Base-by-base conservation (phyloP, 257 asterid genomes). In the Solanum peruvianum region DNA sequence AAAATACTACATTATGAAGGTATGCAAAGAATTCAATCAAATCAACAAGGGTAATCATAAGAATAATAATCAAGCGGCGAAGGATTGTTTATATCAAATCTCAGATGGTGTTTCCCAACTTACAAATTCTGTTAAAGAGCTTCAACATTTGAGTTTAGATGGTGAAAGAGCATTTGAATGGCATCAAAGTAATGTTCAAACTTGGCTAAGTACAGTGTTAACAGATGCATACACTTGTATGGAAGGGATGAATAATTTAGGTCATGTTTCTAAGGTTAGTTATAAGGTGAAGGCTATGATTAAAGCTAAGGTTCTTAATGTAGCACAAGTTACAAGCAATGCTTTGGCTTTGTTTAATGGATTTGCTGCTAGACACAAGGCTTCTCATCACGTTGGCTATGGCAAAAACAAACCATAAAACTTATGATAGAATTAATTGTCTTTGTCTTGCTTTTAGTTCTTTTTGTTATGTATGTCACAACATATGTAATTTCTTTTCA, bases 81-180 rank as follows among this genome's bases (percentile, higher is more conserved):
- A 72, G 10, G 95, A 95, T n/a, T 95, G 96, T 71, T 87, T 95
- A 37, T 91, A 88, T 12, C 98, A 95, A 71, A 95, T 95, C 83
- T 87, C 89, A 6, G 95, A 94, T 39, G 94, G 98, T 3, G 95
- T 92, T 3, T 90, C 73, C 1, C 96, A 93, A 58, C 88, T 94
- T 12, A 75, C 91, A 20, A 91, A 91, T n/a, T 90, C 95, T 29
- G 92, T 94, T 15, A 90, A 81, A 25, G 98, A 93, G 89, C 70
- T 91, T 4, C 91, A 90, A 10, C 85, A 76, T n/a, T 92, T 94
- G 37, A 88, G 87, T 15, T 29, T 88, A 1, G 92, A 88, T 9
- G 87, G 49, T 4, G 94, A 73, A 35, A 85, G 75, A 1, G 88
- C 92, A 11, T 92, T 93, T 64, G 87, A 87, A 12, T 94, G 98